Evolutionary conservation across 257 asterid genomes (phyloP), one percentile per base, ranked within the genome.

Genomic region (Lantana camara): DNA sequence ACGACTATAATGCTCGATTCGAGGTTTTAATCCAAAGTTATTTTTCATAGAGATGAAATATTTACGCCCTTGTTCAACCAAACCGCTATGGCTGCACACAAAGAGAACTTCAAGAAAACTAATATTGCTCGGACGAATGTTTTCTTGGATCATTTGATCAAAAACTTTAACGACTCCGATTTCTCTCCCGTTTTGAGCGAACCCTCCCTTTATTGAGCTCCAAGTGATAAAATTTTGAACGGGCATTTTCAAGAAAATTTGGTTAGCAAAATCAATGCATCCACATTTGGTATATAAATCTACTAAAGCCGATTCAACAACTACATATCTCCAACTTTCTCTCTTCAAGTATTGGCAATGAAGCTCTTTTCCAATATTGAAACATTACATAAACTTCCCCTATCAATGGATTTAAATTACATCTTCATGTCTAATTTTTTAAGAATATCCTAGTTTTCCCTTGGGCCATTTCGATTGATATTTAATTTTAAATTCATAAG

Each of bases 251-350:
- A 64, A 54, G 77, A 93, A 93, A 47, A 93, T 64, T 51, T 78
- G 49, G 71, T 78, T 48, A 30, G 96, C 99, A 17, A 71, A 86
- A 70, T 84, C 83, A 45, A 87, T 70, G 45, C 73, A 73, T 30
- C 99, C 97, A 63, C 99, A 90, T 75, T 88, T 90, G 30, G 99
- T 95, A 49, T 93, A 93, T 30, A 90, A 65, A 79, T 87, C 97
- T 21, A 93, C 94, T 34, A 93, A 64, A 60, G 99, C 96, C 5
- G 99, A 93, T 78, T 93, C 99, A 29, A 87, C 95, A 42, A 93
- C 85, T 12, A 93, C 83, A n/a, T n/a, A n/a, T n/a, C n/a, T n/a
- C n/a, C n/a, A n/a, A n/a, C 95, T 70, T 46, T 96, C 88, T 66
- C 88, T 74, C 81, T 82, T 93, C 72, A 93, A 68, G 76, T 90